These are phyloP conservation scores for Halenospora varia DNA, from an alignment of 495 filamentous ascomycete genomes.

Conservation along the genomic window DNA sequence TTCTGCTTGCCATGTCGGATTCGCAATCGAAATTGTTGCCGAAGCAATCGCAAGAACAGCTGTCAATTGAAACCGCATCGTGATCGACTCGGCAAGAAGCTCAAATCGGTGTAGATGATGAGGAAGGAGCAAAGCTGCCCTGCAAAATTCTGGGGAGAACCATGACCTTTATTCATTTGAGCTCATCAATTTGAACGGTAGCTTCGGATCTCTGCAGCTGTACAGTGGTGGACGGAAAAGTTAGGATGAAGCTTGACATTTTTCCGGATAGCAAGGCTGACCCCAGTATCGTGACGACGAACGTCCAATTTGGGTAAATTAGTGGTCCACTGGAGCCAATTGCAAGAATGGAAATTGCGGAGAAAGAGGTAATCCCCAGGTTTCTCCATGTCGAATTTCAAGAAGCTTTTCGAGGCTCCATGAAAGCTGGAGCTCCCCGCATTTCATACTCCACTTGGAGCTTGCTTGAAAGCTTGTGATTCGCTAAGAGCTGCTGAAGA, in stretches of 20 bases:
- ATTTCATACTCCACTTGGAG: conserved; percentile 4
- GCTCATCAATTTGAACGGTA: not conserved
- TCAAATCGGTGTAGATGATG: not conserved
- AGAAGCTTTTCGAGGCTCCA: not conserved
- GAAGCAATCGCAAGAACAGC: conserved; percentile 7
- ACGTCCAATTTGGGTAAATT: not conserved
- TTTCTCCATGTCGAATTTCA: conserved; percentile 10
- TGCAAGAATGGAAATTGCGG: not conserved
- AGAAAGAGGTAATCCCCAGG: conserved; percentile 1
- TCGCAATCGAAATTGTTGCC: conserved; percentile 15
- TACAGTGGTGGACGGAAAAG: not conserved
- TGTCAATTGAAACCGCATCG: conserved; percentile 18
- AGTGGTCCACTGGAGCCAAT: not conserved
- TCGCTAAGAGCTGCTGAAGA: not conserved
- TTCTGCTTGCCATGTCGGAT: conserved; percentile 10
- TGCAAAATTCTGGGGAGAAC: not conserved
- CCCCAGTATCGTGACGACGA: conserved; percentile 8
- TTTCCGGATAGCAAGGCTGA: conserved; percentile 17
- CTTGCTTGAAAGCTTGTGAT: not conserved
- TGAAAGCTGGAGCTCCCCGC: conserved; percentile 4
- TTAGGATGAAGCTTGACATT: conserved; percentile 18
- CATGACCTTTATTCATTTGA: conserved; percentile 13
- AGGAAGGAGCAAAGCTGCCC: conserved; percentile 4
- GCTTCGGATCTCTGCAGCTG: not conserved
- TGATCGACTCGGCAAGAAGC: not conserved